A percentile compares a stretch with the other conserved stretches of the same genome.
Evolutionary conservation across 2,329 filamentous ascomycete species (phyloP).

Genomic region (Ophiostoma angusticollis): DNA sequence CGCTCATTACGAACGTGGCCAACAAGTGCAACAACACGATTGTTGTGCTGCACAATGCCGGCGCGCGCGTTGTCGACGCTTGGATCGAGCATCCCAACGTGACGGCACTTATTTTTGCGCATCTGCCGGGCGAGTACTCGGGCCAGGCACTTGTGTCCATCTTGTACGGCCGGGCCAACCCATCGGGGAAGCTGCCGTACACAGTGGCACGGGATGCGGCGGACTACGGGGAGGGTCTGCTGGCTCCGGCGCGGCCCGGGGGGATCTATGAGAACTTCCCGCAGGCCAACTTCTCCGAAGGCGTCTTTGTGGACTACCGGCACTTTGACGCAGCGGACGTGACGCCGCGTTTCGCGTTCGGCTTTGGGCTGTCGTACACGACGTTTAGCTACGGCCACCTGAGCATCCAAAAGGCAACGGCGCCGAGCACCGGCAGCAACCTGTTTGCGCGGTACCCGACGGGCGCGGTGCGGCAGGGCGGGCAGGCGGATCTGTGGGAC

Average conservation of each 20-base stretch:
- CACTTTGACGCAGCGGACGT: slow-evolving; percentile 37
- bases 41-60: slow-evolving; percentile 53
- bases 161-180: slow-evolving; percentile 43
- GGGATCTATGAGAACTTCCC: slow-evolving; percentile 26
- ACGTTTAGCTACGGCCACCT: slow-evolving; percentile 35
- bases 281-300: slow-evolving; percentile 15
- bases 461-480: slow-evolving; percentile 29
- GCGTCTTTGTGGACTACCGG: slow-evolving; percentile 40
- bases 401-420: slow-evolving; percentile 15
- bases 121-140: slow-evolving; percentile 50
- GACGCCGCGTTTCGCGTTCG: slow-evolving; percentile 39
- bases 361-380: slow-evolving; percentile 43
- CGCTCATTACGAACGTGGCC: slow-evolving; percentile 43
- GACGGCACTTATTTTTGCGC: slow-evolving; percentile 48
- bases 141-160: slow-evolving; percentile 41
- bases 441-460: slow-evolving; percentile 24
- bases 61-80: slow-evolving; percentile 43
- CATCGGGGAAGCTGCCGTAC: slow-evolving; percentile 47
- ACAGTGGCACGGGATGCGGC: slow-evolving; percentile 41
- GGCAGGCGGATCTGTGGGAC: slow-evolving; percentile 35
- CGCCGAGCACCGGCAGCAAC: slow-evolving; percentile 10
- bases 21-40: slow-evolving; percentile 47
- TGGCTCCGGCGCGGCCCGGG: not conserved
- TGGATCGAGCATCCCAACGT: slow-evolving; percentile 52
- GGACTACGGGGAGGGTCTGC: slow-evolving; percentile 27